Evolutionary conservation across 1,284 basidiomycete genomes (phyloP).

Genomic region (Apiotrichum domesticum): DNA sequence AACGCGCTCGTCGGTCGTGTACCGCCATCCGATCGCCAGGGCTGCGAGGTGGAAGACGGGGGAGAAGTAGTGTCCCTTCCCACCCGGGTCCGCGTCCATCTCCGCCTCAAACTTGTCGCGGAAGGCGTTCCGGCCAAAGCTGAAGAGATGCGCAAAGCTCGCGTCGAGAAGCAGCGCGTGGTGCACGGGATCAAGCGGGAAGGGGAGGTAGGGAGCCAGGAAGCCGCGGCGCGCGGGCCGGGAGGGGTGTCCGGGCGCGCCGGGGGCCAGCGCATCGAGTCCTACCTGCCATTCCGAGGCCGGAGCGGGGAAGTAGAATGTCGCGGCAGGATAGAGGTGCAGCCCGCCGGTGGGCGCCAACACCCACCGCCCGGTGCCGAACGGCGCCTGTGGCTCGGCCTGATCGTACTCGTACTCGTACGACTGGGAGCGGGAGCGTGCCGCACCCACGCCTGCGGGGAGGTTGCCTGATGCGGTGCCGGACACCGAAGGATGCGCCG

Average conservation of each 20-base stretch:
- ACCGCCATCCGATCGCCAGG: conserved; percentile 21
- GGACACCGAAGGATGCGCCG: no score
- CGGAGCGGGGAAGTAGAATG: conserved; percentile 22
- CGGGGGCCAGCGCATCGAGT: conserved; percentile 11
- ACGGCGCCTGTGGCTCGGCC: conserved; percentile 9
- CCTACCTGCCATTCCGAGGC: conserved; percentile 20
- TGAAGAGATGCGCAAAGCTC: conserved; percentile 15
- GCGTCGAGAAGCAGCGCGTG: conserved; percentile 16
- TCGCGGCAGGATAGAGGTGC: conserved; percentile 21
- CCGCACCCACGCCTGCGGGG: no score
- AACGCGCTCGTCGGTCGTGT: conserved; percentile 9
- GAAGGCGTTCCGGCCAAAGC: conserved; percentile 18
- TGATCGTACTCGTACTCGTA: not conserved
- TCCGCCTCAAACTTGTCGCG: conserved; percentile 16
- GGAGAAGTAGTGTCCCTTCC: conserved; percentile 16
- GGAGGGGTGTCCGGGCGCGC: not conserved
- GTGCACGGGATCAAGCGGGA: conserved; percentile 18
- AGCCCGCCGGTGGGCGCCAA: conserved; percentile 19
- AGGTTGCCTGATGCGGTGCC: no score
- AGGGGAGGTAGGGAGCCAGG: conserved; percentile 23
- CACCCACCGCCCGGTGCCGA: conserved; percentile 18
- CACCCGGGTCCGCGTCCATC: conserved; percentile 18
- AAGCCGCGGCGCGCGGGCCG: conserved; percentile 13
- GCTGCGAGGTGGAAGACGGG: conserved; percentile 18
- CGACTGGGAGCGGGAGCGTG: not conserved